Conservation (phyloP, 306 rosid genomes). For the Rosa multiflora region DNA sequence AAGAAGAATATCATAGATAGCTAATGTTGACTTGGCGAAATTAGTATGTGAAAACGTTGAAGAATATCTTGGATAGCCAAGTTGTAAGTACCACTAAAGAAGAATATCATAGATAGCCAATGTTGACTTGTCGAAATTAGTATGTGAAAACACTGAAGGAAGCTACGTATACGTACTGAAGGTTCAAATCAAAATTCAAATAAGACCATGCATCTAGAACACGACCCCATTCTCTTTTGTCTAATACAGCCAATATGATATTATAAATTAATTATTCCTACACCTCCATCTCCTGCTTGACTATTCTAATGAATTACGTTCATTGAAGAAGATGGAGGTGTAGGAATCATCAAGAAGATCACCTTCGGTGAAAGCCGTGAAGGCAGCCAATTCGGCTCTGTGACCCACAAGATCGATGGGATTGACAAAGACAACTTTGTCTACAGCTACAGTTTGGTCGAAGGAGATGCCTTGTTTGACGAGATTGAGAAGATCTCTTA, state of each 20-base stretch:
- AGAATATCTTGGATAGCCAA: no score
- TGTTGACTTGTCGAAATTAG: not conserved
- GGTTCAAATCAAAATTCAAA: no score
- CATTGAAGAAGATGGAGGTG: conserved; percentile 44
- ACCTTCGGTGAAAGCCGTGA: conserved; percentile 27
- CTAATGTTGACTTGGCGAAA: not conserved
- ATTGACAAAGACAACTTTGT: conserved; percentile 33
- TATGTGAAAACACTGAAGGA: not conserved
- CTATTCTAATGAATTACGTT: no score
- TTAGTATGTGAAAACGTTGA: not conserved
- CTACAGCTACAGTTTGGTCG: conserved; percentile 38
- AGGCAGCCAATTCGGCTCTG: conserved; percentile 26
- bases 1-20: no score
- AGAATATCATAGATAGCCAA: not conserved
- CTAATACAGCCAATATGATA: not conserved
- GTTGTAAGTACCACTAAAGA: no score
- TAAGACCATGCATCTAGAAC: not conserved
- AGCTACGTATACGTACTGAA: no score
- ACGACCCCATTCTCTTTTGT: not conserved
- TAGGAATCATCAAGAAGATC: conserved; percentile 42
- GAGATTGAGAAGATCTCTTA: no score
- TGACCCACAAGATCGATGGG: conserved; percentile 35
- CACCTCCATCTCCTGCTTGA: no score
- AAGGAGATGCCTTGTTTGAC: conserved; percentile 28
- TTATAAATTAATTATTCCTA: not conserved